phyloP scores from a whole-genome alignment of 2,329 filamentous ascomycete genomes.

The Camptophora hylomeconis region DNA sequence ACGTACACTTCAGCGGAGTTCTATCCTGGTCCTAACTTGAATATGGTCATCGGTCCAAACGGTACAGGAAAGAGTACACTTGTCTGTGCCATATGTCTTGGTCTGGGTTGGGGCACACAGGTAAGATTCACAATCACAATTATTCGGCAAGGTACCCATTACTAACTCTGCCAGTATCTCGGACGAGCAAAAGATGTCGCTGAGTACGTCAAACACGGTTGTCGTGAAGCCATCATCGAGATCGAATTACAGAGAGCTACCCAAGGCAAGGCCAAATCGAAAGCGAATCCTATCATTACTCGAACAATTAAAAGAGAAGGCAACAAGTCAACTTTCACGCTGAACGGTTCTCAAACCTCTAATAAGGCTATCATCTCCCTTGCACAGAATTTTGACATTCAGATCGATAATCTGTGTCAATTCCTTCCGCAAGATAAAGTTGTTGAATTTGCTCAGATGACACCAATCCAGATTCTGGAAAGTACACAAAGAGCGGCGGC shows the following conservation, averaged over 20 bases:
- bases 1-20: slow-evolving; percentile 92
- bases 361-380: slow-evolving; percentile 55
- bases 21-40: slow-evolving; percentile 77
- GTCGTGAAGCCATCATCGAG: slow-evolving; percentile 65
- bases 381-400: slow-evolving; percentile 64
- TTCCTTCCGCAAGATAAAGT: slow-evolving; percentile 95
- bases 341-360: slow-evolving; percentile 52
- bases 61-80: slow-evolving; percentile 95
- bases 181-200: slow-evolving; percentile 73
- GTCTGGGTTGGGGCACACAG: slow-evolving; percentile 67
- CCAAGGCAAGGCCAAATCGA: slow-evolving; percentile 26
- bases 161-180: slow-evolving; percentile 42
- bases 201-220: slow-evolving; percentile 89
- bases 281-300: slow-evolving; percentile 58
- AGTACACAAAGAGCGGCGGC: slow-evolving; percentile 85
- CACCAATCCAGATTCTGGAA: slow-evolving; percentile 65
- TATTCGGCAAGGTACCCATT: slow-evolving; percentile 4
- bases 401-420: slow-evolving; percentile 95
- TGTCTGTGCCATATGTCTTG: slow-evolving; percentile 91
- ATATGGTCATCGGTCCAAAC: slow-evolving; percentile 99
- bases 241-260: slow-evolving; percentile 67
- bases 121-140: slow-evolving; percentile 29
- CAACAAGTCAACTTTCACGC: slow-evolving; percentile 64
- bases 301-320: slow-evolving; percentile 70
- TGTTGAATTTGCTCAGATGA: slow-evolving; percentile 78